Evolutionary conservation across 768 basidiomycete genomes (phyloP), one percentile per base, ranked within the genome.

Genomic region (Clavaria fumosa): DNA sequence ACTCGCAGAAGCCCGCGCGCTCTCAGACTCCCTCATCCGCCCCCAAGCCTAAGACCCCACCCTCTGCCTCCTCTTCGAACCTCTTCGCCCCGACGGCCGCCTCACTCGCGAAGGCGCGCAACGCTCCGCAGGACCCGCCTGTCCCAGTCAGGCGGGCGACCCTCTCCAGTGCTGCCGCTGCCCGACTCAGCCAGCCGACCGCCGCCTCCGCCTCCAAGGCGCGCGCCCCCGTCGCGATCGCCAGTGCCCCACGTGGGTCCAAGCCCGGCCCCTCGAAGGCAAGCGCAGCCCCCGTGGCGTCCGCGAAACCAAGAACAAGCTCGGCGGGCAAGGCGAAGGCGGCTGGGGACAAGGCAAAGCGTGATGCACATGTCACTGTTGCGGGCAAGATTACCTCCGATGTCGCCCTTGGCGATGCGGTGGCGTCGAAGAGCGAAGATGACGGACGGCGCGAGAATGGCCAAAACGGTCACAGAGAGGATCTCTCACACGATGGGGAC

Each of bases 71-170:
- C 0, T 73, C 77, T 2, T 61, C 72, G 2, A 75, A 79, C 9
- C 53, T 85, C 15, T 84, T 78, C 49, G 82, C 84, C 5, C 84
- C 84, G 1, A 88, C 84, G 1, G 84, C 82, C 0, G 79, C 83
- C 3, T 83, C 82, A 6, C 69, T 86, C 5, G 84, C 84, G 0
- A 69, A 64, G 35, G 64, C 76, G 23, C 74, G 79, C 34, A 71
- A 67, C 48, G 64, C 68, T 0, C 61, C 59, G 5, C 62, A 62
- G 2, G 57, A 55, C 1, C 56, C 62, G 5, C 64, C 72, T 1
- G 60, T 63, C 0, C 66, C 75, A 1, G 54, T 57, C 14, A 73
- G 68, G 59, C 78, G 76, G 53, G 49, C 57, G n/a, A 64, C 69
- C 1, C 46, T 72, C 31, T 69, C 67, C 40, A 63, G 63, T 41